A percentile compares a stretch with the other conserved stretches of the same genome.
Conservation (phyloP, 1,284 basidiomycete species). For the Puccinia polysora region DNA sequence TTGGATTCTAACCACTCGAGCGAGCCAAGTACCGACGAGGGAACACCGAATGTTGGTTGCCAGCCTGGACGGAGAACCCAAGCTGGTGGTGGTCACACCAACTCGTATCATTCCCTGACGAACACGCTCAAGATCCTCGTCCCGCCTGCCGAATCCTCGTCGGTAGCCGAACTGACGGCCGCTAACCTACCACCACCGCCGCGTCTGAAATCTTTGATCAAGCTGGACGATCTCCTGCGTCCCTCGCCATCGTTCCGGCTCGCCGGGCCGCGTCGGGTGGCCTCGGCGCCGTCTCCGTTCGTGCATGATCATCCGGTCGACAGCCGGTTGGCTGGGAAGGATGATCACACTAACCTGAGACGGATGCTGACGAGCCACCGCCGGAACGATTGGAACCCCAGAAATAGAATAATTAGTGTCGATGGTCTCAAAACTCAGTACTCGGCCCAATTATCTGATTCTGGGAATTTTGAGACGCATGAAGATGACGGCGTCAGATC, state of each 20-base stretch:
- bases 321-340: background rate
- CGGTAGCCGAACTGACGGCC: background rate
- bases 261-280: background rate
- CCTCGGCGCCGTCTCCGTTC: slow-evolving; percentile 8
- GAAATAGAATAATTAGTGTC: slow-evolving; percentile 10
- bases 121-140: background rate
- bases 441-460: slow-evolving; percentile 28
- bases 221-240: slow-evolving; percentile 23
- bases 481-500: background rate
- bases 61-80: no score
- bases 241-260: slow-evolving; percentile 21
- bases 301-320: background rate
- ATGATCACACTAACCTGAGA: background rate
- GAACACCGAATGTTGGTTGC: no score
- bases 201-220: slow-evolving; percentile 20
- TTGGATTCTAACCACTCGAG: no score
- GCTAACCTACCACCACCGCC: slow-evolving; percentile 7
- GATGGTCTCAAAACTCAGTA: slow-evolving; percentile 27
- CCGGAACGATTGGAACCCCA: background rate
- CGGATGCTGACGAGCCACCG: slow-evolving; percentile 2
- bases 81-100: no score
- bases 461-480: background rate
- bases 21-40: no score
- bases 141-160: background rate
- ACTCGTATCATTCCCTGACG: background rate